A percentile compares a stretch with the other conserved stretches of the same genome.
Conservation (phyloP, 225 moss, liverwort and hornwort species). For the Marchantia paleacea region DNA sequence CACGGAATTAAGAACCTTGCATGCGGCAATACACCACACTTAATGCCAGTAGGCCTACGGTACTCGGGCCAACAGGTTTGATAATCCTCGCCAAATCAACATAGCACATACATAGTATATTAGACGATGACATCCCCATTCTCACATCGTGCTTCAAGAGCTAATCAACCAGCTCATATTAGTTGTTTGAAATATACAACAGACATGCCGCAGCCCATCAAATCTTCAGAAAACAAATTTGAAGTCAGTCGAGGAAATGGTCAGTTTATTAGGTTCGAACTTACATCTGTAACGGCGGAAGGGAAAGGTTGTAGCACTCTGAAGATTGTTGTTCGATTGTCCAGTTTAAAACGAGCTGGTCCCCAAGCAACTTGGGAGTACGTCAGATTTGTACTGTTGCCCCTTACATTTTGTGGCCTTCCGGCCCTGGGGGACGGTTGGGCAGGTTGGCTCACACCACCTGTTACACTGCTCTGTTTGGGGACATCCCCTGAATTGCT, state of each 20-base stretch:
- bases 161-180: too few relatives aligned
- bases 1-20: too few relatives aligned
- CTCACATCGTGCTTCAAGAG: too few relatives aligned
- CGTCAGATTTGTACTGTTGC: constrained; percentile 35
- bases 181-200: too few relatives aligned
- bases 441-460: constrained; percentile 21
- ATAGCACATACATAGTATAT: too few relatives aligned
- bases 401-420: constrained; percentile 59
- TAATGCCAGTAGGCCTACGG: too few relatives aligned
- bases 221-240: not conserved
- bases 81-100: too few relatives aligned
- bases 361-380: constrained; percentile 61
- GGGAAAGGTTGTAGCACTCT: constrained; percentile 84
- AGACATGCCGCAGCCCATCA: too few relatives aligned
- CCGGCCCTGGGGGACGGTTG: constrained; percentile 56
- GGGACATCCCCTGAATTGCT: constrained; percentile 50
- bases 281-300: constrained; percentile 63
- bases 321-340: constrained; percentile 81
- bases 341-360: constrained; percentile 82
- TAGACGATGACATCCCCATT: too few relatives aligned
- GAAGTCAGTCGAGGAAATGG: not conserved
- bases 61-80: too few relatives aligned
- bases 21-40: too few relatives aligned
- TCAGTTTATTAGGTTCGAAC: constrained; percentile 17
- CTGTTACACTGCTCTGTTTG: constrained; percentile 43